Base-by-base conservation (phyloP, 1,284 basidiomycete species). In the Mycosarcoma mackinlayi region DNA sequence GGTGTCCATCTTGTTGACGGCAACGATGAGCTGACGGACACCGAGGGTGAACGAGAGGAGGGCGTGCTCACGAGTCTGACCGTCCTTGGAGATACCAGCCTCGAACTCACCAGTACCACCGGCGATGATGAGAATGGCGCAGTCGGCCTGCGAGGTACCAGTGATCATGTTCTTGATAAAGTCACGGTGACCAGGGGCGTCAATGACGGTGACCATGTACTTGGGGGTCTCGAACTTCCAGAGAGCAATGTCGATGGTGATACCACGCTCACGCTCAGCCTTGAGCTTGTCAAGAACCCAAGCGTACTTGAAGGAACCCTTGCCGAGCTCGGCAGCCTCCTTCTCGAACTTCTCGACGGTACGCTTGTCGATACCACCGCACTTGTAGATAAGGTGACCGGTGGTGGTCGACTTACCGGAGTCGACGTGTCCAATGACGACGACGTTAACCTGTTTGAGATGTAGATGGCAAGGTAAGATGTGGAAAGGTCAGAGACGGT, bases 261-360 rank as follows among this genome's bases (percentile, higher is more conserved):
- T 99, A 92, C 95, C 95, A 92, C 95, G 95, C 89, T 99, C 83
- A 83, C 90, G 91, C 84, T 93, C 92, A 83, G 96, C 96, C 90
- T 99, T 99, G 82, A 99, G 93, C 88, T 99, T 99, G 90, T 99
- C 95, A 83, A 99, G 93, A 81, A 99, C 95, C 95, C 95, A 99
- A 66, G 93, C 93, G 77, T 85, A 85, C 84, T 96, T 96, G 91
- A 98, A 98, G 84, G 94, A 97, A 85, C 94, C 93, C 89, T 98
- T 98, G 85, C 95, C 96, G 84, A 98, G 91, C 86, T 99, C 95
- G 87, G 93, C 93, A 83, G 95, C 96, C 88, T 99, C 95, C 91
- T 99, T 99, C 90, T 99, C 95, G 89, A 98, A 98, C 80, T 98
- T 98, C 88, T 98, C 94, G 83, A 98, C 97, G 86, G 94, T 98